These are phyloP conservation scores for Phylloporus sp. DNA, from an alignment of 768 basidiomycete genomes.

Conservation along the genomic window DNA sequence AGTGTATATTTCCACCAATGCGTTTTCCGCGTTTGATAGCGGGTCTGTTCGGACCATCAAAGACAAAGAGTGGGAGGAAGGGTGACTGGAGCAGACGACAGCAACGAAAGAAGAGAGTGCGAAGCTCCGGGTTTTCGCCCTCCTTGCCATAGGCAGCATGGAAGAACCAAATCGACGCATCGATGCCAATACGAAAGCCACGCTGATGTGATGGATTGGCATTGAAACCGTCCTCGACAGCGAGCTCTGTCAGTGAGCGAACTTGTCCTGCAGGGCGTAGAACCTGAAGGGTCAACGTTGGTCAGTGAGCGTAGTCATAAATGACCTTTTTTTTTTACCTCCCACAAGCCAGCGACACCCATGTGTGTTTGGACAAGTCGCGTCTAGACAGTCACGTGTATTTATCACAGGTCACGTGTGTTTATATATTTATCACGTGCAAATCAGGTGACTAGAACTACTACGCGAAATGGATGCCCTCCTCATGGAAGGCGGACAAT, in stretches of 20 bases:
- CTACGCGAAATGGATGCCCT: constrained; percentile 69
- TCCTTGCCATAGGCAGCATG: constrained; percentile 66
- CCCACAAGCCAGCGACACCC: constrained; percentile 51
- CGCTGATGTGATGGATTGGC: constrained; percentile 59
- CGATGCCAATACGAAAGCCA: constrained; percentile 82
- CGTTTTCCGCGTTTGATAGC: constrained; percentile 75
- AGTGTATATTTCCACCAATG: constrained; percentile 57
- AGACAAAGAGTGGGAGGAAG: constrained; percentile 86
- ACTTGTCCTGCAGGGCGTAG: constrained; percentile 66
- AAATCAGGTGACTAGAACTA: background rate
- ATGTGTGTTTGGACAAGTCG: constrained; percentile 18
- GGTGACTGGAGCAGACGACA: constrained; percentile 72
- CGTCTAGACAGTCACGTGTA: background rate
- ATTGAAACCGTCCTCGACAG: constrained; percentile 72
- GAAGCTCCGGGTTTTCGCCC: constrained; percentile 84
- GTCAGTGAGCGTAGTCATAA: constrained; percentile 14
- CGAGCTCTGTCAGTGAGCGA: constrained; percentile 73
- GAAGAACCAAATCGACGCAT: constrained; percentile 80
- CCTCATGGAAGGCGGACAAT: constrained; percentile 69
- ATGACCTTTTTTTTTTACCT: constrained; percentile 33
- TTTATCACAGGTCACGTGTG: background rate
- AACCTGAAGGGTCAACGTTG: constrained; percentile 37
- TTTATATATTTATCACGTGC: constrained; percentile 1
- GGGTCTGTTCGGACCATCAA: constrained; percentile 85
- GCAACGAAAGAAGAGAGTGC: constrained; percentile 84